Conservation (phyloP, 2,329 filamentous ascomycete species). For the Claviceps citrina region DNA sequence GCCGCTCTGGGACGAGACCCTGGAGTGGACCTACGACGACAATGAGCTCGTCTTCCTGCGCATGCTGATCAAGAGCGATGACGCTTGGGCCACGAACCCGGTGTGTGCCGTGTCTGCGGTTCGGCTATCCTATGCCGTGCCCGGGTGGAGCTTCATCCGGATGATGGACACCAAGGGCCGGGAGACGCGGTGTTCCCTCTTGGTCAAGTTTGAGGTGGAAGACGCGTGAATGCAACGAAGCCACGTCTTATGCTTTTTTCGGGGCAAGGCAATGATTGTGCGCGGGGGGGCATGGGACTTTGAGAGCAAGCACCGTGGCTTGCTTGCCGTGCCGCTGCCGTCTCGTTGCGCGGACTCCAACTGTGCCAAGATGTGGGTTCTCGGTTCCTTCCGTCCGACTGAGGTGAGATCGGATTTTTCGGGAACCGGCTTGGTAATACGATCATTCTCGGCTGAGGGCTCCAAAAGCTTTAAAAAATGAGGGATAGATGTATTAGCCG, state of each 20-base stretch:
- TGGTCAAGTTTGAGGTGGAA: slow-evolving; percentile 44
- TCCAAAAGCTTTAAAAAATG: too few relatives aligned
- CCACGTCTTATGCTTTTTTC: slow-evolving; percentile 8
- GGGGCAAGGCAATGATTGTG: too few relatives aligned
- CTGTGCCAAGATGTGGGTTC: too few relatives aligned
- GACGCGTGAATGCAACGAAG: slow-evolving; percentile 18
- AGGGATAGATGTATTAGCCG: too few relatives aligned
- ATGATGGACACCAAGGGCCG: slow-evolving; percentile 50
- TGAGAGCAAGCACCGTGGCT: too few relatives aligned
- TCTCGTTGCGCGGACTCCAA: too few relatives aligned
- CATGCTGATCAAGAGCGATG: slow-evolving; percentile 52
- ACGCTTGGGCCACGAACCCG: slow-evolving; percentile 45
- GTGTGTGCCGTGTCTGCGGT: slow-evolving; percentile 46
- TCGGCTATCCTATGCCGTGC: slow-evolving; percentile 38
- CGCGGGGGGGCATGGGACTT: too few relatives aligned
- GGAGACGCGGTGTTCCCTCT: slow-evolving; percentile 45
- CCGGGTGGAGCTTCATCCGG: slow-evolving; percentile 47
- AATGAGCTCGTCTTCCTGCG: slow-evolving; percentile 50
- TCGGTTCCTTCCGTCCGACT: too few relatives aligned
- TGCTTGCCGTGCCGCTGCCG: too few relatives aligned
- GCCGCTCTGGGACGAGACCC: slow-evolving; percentile 48
- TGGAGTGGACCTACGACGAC: slow-evolving; percentile 55
- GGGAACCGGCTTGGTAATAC: too few relatives aligned
- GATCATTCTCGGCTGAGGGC: too few relatives aligned
- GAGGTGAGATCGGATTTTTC: too few relatives aligned